Percentiles rank a stretch among this genome's conserved stretches.
These are phyloP conservation scores for Leccinum aurantiacum DNA, from an alignment of 768 basidiomycete species.

Conservation along the genomic window DNA sequence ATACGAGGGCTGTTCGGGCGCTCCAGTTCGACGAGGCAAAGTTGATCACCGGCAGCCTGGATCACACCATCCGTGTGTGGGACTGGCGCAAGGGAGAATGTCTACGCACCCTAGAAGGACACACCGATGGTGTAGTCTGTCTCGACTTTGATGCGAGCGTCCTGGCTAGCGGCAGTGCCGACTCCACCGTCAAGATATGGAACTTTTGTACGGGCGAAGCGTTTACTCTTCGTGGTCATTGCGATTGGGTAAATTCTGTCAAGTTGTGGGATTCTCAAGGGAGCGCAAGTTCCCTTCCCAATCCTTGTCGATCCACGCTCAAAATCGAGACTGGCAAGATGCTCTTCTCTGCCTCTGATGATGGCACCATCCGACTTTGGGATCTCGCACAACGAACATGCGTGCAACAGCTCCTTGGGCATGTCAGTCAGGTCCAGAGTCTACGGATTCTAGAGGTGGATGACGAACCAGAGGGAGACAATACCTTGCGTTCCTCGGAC, in stretches of 20 bases:
- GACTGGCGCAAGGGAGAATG: slow-evolving; percentile 91
- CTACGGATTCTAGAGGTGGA: slow-evolving; percentile 75
- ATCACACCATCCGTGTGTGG: slow-evolving; percentile 93
- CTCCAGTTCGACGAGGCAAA: slow-evolving; percentile 96
- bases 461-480: slow-evolving; percentile 40
- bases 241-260: slow-evolving; percentile 96
- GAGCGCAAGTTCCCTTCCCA: slow-evolving; percentile 7
- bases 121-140: slow-evolving; percentile 88
- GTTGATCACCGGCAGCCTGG: slow-evolving; percentile 96
- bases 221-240: slow-evolving; percentile 89
- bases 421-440: slow-evolving; percentile 93
- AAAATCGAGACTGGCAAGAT: slow-evolving; percentile 84
- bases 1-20: slow-evolving; percentile 87
- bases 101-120: slow-evolving; percentile 84
- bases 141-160: slow-evolving; percentile 91
- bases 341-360: slow-evolving; percentile 96
- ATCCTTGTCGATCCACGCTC: slow-evolving; percentile 36
- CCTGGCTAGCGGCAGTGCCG: slow-evolving; percentile 89
- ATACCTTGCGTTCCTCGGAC: slow-evolving; percentile 11
- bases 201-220: slow-evolving; percentile 90
- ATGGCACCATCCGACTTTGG: slow-evolving; percentile 92
- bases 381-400: slow-evolving; percentile 81
- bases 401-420: slow-evolving; percentile 81
- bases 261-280: slow-evolving; percentile 75
- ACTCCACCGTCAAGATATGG: slow-evolving; percentile 94